phyloP scores from a whole-genome alignment of 2,329 filamentous ascomycete genomes.

The Zasmidium citrigriseum region DNA sequence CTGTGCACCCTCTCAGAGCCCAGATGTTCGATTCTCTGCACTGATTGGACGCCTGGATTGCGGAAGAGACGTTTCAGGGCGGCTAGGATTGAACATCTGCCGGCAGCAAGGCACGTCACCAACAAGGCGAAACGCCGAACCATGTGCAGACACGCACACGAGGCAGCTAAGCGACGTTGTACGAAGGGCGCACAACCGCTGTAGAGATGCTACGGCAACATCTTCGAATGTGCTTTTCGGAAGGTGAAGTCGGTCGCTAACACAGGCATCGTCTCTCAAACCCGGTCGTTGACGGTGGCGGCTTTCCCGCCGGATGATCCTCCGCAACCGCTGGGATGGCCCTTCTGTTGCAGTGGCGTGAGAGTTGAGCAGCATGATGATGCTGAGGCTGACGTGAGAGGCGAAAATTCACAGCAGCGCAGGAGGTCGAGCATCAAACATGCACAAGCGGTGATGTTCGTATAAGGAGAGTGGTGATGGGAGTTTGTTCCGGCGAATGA shows the following conservation, averaged over 20 bases:
- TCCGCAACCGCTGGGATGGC: neutral
- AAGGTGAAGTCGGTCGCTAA: neutral
- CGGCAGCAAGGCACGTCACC: slow-evolving; percentile 1
- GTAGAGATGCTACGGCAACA: neutral
- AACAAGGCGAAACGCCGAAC: slow-evolving; percentile 6
- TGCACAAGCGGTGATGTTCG: no score
- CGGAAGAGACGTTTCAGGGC: slow-evolving; percentile 1
- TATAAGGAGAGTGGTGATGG: no score
- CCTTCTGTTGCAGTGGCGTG: neutral
- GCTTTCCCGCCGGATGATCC: neutral
- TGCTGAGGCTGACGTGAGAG: neutral
- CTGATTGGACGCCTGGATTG: neutral
- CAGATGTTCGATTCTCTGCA: neutral
- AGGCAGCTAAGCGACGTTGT: neutral
- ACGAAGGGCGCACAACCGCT: slow-evolving; percentile 8
- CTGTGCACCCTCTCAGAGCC: neutral
- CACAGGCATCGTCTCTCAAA: neutral
- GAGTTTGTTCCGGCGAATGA: neutral
- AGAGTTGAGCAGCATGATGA: neutral
- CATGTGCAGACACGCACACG: slow-evolving; percentile 8
- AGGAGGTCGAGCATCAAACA: no score
- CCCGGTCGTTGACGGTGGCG: neutral
- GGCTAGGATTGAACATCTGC: slow-evolving; percentile 1
- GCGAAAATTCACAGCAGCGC: no score
- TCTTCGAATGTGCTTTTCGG: neutral